phyloP scores from a whole-genome alignment of 2,329 filamentous ascomycete species.

The Ophiocordyceps robertsii region DNA sequence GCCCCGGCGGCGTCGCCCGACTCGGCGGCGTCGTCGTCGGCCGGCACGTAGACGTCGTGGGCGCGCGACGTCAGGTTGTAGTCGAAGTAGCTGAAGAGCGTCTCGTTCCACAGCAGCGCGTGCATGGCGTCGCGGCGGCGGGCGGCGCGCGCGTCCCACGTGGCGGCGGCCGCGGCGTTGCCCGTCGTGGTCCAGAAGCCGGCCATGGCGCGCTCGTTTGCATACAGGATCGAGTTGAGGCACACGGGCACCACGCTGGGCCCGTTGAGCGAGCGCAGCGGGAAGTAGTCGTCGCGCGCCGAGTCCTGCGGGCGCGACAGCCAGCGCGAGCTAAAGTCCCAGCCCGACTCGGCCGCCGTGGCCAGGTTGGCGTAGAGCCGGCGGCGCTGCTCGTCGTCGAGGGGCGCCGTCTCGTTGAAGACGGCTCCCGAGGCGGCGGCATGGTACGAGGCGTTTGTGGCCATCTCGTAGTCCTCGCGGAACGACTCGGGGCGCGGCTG shows the following conservation, averaged over 20 bases:
- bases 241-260: constrained; percentile 47
- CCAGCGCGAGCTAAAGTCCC: constrained; percentile 51
- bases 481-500: constrained; percentile 56
- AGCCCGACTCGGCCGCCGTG: constrained; percentile 51
- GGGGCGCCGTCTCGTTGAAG: constrained; percentile 35
- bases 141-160: constrained; percentile 35
- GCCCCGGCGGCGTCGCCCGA: constrained; percentile 21
- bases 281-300: constrained; percentile 47
- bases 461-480: constrained; percentile 50
- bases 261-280: constrained; percentile 49
- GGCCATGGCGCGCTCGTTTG: constrained; percentile 47
- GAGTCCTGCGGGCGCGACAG: constrained; percentile 43
- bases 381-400: constrained; percentile 38
- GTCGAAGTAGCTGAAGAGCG: constrained; percentile 52
- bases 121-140: constrained; percentile 49
- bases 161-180: constrained; percentile 32
- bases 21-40: constrained; percentile 25
- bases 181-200: constrained; percentile 38
- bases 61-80: constrained; percentile 48
- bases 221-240: constrained; percentile 55
- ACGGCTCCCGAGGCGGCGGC: constrained; percentile 38
- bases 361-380: constrained; percentile 49
- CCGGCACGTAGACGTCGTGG: constrained; percentile 40
- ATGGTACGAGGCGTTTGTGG: constrained; percentile 52
- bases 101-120: constrained; percentile 49